Evolutionary conservation across 768 basidiomycete species (phyloP).

Genomic region (Auriscalpium microsporum): DNA sequence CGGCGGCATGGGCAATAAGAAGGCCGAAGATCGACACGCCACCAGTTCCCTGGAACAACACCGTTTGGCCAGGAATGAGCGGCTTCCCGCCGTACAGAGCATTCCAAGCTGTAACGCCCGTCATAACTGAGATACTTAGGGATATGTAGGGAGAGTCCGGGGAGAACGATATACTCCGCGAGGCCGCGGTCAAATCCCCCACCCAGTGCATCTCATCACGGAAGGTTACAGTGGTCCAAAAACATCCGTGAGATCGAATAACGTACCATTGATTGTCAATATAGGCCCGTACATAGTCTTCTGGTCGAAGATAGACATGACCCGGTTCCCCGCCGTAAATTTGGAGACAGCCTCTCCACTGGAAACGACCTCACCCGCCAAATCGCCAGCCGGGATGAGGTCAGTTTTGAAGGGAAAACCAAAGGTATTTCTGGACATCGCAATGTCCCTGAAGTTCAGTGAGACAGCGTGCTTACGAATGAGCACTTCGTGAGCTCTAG

Average conservation of each 20-base stretch:
- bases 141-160: constrained; percentile 29
- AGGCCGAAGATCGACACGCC: constrained; percentile 52
- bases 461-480: constrained; percentile 51
- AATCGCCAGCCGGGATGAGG: constrained; percentile 33
- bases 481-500: constrained; percentile 40
- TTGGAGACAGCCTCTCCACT: constrained; percentile 26
- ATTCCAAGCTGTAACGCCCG: constrained; percentile 59
- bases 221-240: no score
- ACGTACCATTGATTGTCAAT: neutral
- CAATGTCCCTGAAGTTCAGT: constrained; percentile 46
- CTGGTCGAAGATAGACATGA: constrained; percentile 15
- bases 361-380: constrained; percentile 44
- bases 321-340: constrained; percentile 43
- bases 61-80: constrained; percentile 51
- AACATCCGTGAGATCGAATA: neutral
- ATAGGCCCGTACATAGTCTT: neutral
- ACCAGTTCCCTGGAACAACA: constrained; percentile 49
- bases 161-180: constrained; percentile 46
- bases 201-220: constrained; percentile 19
- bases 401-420: constrained; percentile 25
- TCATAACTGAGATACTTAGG: constrained; percentile 52
- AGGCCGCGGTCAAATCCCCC: constrained; percentile 43
- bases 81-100: constrained; percentile 41
- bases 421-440: constrained; percentile 33
- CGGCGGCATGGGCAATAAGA: constrained; percentile 54